Percentiles rank a stretch among this genome's conserved stretches.
Evolutionary conservation across 2,329 filamentous ascomycete genomes (phyloP).

Genomic region (Fusarium sp.): DNA sequence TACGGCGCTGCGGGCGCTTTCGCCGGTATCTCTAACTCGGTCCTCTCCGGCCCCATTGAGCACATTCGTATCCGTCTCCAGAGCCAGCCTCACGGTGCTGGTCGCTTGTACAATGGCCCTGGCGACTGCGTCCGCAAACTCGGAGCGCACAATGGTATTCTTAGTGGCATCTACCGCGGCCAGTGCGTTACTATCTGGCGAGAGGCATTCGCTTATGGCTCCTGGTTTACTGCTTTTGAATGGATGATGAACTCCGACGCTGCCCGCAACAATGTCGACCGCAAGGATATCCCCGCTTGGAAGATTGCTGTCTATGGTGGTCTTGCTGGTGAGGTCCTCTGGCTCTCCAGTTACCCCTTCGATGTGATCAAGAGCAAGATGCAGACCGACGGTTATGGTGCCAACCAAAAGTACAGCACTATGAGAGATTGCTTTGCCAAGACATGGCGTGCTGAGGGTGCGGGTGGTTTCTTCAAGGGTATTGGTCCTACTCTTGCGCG

Average conservation of each 20-base stretch:
- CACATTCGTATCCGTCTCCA: slow-evolving; percentile 96
- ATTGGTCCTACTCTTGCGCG: slow-evolving; percentile 89
- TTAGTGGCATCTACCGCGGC: slow-evolving; percentile 85
- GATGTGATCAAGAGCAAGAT: slow-evolving; percentile 99
- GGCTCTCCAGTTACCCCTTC: slow-evolving; percentile 93
- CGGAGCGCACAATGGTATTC: slow-evolving; percentile 69
- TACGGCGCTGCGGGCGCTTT: slow-evolving; percentile 94
- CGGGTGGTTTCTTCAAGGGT: slow-evolving; percentile 92
- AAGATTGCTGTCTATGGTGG: slow-evolving; percentile 95
- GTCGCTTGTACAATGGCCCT: slow-evolving; percentile 82
- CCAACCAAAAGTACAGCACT: slow-evolving; percentile 74
- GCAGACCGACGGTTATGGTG: slow-evolving; percentile 94
- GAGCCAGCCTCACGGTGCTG: slow-evolving; percentile 90
- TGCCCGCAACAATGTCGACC: slow-evolving; percentile 76
- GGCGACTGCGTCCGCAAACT: slow-evolving; percentile 92
- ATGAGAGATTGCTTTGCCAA: slow-evolving; percentile 93
- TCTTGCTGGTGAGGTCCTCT: slow-evolving; percentile 91
- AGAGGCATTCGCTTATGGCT: slow-evolving; percentile 93
- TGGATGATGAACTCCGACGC: slow-evolving; percentile 95
- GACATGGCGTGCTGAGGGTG: slow-evolving; percentile 81
- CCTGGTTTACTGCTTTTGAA: slow-evolving; percentile 96
- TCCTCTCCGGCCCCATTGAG: slow-evolving; percentile 92
- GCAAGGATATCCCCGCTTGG: slow-evolving; percentile 81
- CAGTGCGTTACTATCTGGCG: slow-evolving; percentile 85
- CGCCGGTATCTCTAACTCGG: slow-evolving; percentile 89